Evolutionary conservation across 2,329 filamentous ascomycete genomes (phyloP).

Genomic region (Penicillium janthinellum): DNA sequence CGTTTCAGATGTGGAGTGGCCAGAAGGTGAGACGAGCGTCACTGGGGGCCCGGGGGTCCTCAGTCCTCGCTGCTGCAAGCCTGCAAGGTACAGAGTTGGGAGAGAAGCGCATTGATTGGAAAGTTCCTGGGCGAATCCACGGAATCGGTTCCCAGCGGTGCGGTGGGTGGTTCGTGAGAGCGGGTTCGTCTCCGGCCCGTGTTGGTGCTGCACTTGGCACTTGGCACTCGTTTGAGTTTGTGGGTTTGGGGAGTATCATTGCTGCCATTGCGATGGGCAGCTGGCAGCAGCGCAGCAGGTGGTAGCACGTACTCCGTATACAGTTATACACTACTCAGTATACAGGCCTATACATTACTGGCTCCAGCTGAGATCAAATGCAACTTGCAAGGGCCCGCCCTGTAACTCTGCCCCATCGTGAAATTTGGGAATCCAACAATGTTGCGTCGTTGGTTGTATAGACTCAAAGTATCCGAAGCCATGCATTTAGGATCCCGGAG

Average conservation of each 20-base stretch:
- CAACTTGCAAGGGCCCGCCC: not conserved
- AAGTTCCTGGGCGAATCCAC: not conserved
- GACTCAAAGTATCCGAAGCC: not conserved
- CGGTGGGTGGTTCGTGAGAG: slow-evolving; percentile 14
- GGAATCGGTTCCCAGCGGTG: slow-evolving; percentile 14
- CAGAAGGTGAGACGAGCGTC: not conserved
- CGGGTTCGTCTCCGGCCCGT: slow-evolving; percentile 6
- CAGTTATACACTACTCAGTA: no score
- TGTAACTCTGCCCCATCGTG: not conserved
- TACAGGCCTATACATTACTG: no score
- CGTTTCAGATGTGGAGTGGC: not conserved
- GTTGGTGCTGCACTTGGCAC: not conserved
- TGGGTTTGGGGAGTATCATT: not conserved
- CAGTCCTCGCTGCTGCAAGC: not conserved
- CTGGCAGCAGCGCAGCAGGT: not conserved
- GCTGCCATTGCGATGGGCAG: not conserved
- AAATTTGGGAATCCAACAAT: not conserved
- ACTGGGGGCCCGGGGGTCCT: not conserved
- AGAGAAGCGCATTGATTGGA: not conserved
- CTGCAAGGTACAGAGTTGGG: not conserved
- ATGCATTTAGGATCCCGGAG: not conserved
- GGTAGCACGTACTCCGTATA: not conserved
- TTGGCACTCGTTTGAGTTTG: no score
- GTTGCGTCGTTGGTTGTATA: not conserved
- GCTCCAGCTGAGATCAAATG: not conserved